Evolutionary conservation across 1,284 basidiomycete species (phyloP), one percentile per base, ranked within the genome.

Genomic region (Marasmius sp.): DNA sequence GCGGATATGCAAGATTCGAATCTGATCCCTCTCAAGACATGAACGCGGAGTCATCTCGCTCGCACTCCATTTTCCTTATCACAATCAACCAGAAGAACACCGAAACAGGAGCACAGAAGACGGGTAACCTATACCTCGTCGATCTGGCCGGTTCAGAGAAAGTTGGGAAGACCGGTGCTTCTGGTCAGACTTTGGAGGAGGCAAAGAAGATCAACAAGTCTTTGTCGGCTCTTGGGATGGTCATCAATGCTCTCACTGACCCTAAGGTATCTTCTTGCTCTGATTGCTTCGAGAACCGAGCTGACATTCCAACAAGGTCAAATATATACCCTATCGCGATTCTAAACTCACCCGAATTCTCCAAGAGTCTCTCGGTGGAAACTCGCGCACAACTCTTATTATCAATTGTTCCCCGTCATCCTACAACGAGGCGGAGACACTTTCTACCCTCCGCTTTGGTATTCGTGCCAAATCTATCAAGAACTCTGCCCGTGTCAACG

Each of bases 141-240:
- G 97, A 99, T 84, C 81, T 99, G 67, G 97, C 97, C 61, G 97
- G 97, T 73, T 98, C 95, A 34, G 97, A 99, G 79, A 99, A 99
- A 79, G 96, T 98, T 58, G 97, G 97, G 63, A 99, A 99, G 84
- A 99, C 97, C 39, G 97, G 97, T 39, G 97, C 97, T 51, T 98
- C 96, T 11, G 97, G 97, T 1, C 97, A 99, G 76, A 99, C 97
- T 38, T 81, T 99, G 12, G 97, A 99, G 76, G 97, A 99, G 76
- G 97, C 97, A 12, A 99, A 99, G 85, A 99, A 99, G 85, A 99
- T 99, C 81, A 99, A 99, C 82, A 99, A 99, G 79, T 95, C 92
- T 61, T 79, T 99, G 48, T 98, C 95, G 20, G 97, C 97, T 11
- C 86, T 99, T 64, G 97, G 97, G 53, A 99, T 99, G 96, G 97